A percentile compares a stretch with the other conserved stretches of the same genome.
Conservation (phyloP, 768 basidiomycete species). For the Kwoniella mangroviensis region DNA sequence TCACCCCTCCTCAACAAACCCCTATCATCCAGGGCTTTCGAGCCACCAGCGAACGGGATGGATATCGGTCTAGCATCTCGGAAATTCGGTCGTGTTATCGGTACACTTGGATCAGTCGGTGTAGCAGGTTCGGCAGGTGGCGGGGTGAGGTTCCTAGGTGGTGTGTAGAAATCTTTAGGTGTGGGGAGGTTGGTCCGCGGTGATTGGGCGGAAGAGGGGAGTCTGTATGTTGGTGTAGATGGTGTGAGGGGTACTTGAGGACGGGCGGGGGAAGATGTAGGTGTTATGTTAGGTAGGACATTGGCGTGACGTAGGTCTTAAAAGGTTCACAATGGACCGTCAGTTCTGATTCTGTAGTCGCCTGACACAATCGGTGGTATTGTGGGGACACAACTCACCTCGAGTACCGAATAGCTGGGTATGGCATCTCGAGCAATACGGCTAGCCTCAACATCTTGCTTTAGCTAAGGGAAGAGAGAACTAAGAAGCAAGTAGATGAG, state of each 20-base stretch:
- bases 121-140: slow-evolving; percentile 27
- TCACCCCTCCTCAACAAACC: slow-evolving; percentile 44
- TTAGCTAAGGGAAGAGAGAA: background rate
- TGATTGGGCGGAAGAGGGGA: slow-evolving; percentile 26
- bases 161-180: slow-evolving; percentile 48
- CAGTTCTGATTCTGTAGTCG: too few relatives aligned
- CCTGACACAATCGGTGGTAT: background rate
- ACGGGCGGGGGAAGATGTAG: slow-evolving; percentile 25
- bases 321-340: background rate
- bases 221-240: slow-evolving; percentile 14
- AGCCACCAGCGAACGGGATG: slow-evolving; percentile 46
- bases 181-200: slow-evolving; percentile 28
- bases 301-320: slow-evolving; percentile 43
- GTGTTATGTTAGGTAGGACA: slow-evolving; percentile 35
- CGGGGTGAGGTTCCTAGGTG: slow-evolving; percentile 21
- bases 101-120: slow-evolving; percentile 29
- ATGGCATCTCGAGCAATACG: slow-evolving; percentile 52
- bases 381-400: slow-evolving; percentile 26
- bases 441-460: slow-evolving; percentile 17
- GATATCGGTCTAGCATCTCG: slow-evolving; percentile 35
- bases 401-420: slow-evolving; percentile 49
- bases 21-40: slow-evolving; percentile 47
- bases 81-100: slow-evolving; percentile 45
- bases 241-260: slow-evolving; percentile 14
- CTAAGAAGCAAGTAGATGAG: background rate